Conservation (phyloP, 352 stramenopile species). For the Phytophthora rubi region DNA sequence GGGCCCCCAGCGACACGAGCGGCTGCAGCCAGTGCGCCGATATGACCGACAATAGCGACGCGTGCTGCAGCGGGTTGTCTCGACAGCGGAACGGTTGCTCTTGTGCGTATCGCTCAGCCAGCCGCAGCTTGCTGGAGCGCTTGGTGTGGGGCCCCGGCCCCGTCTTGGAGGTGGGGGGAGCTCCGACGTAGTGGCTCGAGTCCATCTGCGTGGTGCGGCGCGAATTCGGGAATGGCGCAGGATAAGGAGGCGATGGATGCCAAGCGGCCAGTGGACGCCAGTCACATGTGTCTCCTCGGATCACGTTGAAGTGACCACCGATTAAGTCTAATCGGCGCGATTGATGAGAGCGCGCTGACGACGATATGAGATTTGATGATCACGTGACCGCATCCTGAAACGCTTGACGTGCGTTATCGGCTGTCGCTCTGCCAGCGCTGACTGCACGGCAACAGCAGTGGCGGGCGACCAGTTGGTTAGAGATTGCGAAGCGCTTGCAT, state of each 20-base stretch:
- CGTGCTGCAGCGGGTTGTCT: constrained; percentile 44
- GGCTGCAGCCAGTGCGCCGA: constrained; percentile 42
- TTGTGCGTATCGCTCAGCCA: constrained; percentile 25
- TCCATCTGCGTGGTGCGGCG: constrained; percentile 14
- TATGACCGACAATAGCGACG: constrained; percentile 36
- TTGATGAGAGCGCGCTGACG: constrained; percentile 12
- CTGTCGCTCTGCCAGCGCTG: not conserved
- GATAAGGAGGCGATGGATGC: constrained; percentile 10
- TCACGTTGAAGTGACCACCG: constrained; percentile 13
- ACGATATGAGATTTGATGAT: not conserved
- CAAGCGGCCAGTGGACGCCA: not conserved
- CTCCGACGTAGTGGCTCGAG: constrained; percentile 18
- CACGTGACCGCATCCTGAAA: not conserved
- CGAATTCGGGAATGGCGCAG: constrained; percentile 24
- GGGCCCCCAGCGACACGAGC: constrained; percentile 37
- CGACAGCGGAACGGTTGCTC: constrained; percentile 22
- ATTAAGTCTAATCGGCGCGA: constrained; percentile 9
- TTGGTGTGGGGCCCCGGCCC: not conserved
- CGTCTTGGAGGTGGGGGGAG: constrained; percentile 13
- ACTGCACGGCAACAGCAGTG: not conserved
- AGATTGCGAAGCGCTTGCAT: too few species aligned
- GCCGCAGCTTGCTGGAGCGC: constrained; percentile 14
- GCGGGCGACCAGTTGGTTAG: too few species aligned
- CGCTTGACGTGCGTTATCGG: constrained; percentile 1
- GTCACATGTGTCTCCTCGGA: constrained; percentile 3